Conservation (phyloP, 306 rosid genomes). For the Cicer pinnatifidum region DNA sequence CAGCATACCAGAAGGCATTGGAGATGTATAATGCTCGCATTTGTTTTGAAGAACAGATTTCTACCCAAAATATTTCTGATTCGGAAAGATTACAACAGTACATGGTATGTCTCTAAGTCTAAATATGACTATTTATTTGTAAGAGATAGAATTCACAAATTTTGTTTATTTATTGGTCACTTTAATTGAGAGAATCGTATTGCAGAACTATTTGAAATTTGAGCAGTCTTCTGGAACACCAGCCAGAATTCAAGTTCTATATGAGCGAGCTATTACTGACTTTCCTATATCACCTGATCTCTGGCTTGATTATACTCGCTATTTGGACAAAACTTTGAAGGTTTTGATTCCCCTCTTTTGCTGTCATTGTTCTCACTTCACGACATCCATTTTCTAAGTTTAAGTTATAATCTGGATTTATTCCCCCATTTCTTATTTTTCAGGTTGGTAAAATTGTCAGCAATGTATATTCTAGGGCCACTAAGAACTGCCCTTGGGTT, state of each 20-base stretch:
- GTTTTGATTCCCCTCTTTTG: slow-evolving; percentile 47
- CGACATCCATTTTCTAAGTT: slow-evolving; percentile 12
- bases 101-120: slow-evolving; percentile 54
- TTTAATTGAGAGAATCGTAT: slow-evolving; percentile 32
- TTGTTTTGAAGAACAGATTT: slow-evolving; percentile 69
- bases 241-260: slow-evolving; percentile 75
- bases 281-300: slow-evolving; percentile 79
- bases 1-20: slow-evolving; percentile 74
- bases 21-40: slow-evolving; percentile 74
- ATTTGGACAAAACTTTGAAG: slow-evolving; percentile 89
- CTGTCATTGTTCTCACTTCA: slow-evolving; percentile 13
- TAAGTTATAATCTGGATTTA: slow-evolving; percentile 32
- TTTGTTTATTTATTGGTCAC: background rate
- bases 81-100: slow-evolving; percentile 68
- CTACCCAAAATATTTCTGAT: slow-evolving; percentile 61
- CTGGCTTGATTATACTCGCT: slow-evolving; percentile 83
- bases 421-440: slow-evolving; percentile 32
- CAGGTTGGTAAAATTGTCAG: slow-evolving; percentile 74
- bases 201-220: slow-evolving; percentile 84
- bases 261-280: slow-evolving; percentile 83
- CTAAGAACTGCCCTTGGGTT: slow-evolving; percentile 85
- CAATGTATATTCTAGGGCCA: slow-evolving; percentile 79
- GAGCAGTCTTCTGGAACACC: slow-evolving; percentile 83
- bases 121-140: slow-evolving; percentile 26
- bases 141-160: slow-evolving; percentile 9